Base-by-base conservation (phyloP, 768 basidiomycete species). In the Pulveroboletus sp. region DNA sequence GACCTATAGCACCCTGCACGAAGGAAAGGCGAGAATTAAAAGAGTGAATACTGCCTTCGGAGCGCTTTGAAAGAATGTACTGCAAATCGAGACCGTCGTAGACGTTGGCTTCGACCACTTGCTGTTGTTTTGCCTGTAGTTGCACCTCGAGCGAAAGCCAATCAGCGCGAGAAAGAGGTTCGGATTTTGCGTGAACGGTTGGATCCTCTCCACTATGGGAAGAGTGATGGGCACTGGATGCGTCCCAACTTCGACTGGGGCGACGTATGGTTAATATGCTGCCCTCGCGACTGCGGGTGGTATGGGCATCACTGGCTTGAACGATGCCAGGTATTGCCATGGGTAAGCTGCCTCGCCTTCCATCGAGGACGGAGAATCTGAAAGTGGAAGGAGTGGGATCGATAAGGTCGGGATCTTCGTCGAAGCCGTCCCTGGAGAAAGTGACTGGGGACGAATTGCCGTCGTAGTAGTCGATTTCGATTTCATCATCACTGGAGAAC, bases 211-310 rank as follows among this genome's bases (percentile, higher is more conserved):
- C 62, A 37, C 47, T 47, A 8, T 43, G 53, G n/a, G 60, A 56
- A 17, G 57, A 56, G 36, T 55, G 52, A 21, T 57, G 58, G 1
- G 47, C 49, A 18, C 61, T 57, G 15, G 67, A 68, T 42, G 82
- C 78, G 49, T 84, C 81, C 56, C 82, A 65, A 58, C 81, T 83
- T 55, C 77, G 74, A 59, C 82, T 85, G 18, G 77, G 76, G 17
- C 82, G 73, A 46, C 83, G 76, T n/a, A 82, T 61, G 10, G 82
- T 83, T 36, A 74, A 71, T 32, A 79, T 61, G 58, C 79, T 82
- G 49, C 76, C 78, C 60, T 85, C 85, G 39, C 81, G 72, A 48
- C 78, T 75, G 31, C 79, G 73, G 42, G 65, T 60, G 32, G 62
- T 57, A 43, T 45, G 59, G 28, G 65, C 54, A 9, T 64, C 56